Evolutionary conservation across 306 rosid species (phyloP).

Genomic region (Trifolium subterraneum): DNA sequence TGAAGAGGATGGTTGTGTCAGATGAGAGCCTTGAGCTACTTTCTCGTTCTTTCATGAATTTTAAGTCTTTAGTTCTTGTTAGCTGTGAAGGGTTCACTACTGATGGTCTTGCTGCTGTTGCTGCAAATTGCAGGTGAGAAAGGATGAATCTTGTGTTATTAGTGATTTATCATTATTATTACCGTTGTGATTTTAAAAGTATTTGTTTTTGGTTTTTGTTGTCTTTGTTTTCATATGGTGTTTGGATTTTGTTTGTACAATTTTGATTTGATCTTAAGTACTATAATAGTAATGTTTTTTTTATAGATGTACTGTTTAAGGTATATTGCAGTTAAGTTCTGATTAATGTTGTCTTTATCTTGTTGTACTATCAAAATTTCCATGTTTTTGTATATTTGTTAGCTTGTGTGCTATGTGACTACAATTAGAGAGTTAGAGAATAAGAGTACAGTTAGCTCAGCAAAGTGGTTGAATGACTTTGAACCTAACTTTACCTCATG

Average conservation of each 20-base stretch:
- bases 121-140: conserved; percentile 89
- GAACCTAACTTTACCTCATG: background rate
- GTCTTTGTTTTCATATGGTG: background rate
- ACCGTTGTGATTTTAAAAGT: conserved; percentile 8
- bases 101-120: conserved; percentile 86
- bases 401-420: conserved; percentile 5
- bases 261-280: conserved; percentile 11
- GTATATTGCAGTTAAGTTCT: background rate
- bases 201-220: conserved; percentile 1
- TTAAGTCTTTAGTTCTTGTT: conserved; percentile 81
- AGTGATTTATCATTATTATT: background rate
- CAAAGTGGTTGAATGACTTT: conserved; percentile 26
- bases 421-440: background rate
- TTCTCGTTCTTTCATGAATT: conserved; percentile 71
- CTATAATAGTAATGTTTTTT: conserved; percentile 29
- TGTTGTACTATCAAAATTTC: conserved; percentile 24
- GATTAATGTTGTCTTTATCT: conserved; percentile 32
- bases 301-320: background rate
- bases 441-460: background rate
- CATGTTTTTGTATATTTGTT: background rate
- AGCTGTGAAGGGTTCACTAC: conserved; percentile 96
- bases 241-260: conserved; percentile 11
- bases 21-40: conserved; percentile 87
- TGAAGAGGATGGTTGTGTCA: conserved; percentile 91
- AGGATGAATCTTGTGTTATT: background rate